phyloP scores from a whole-genome alignment of 2,329 filamentous ascomycete species.

The Fusarium napiforme region DNA sequence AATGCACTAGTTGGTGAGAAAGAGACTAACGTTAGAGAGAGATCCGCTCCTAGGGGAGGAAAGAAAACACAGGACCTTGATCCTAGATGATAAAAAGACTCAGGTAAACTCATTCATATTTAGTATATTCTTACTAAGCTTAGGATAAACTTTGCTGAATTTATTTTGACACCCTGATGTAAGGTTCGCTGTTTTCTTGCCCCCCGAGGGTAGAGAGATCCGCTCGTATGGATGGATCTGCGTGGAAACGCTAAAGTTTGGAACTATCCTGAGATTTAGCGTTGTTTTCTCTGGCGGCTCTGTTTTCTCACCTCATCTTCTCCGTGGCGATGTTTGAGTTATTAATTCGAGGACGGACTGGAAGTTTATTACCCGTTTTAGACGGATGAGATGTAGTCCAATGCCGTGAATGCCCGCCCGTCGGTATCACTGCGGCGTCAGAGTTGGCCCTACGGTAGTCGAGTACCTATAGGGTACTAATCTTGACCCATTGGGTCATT shows the following conservation, averaged over 20 bases:
- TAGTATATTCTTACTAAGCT: no score
- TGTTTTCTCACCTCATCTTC: conserved; percentile 11
- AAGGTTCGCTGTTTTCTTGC: no score
- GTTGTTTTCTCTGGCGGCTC: conserved; percentile 27
- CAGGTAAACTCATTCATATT: no score
- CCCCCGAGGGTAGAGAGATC: not conserved
- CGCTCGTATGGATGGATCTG: conserved; percentile 7
- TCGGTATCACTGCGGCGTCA: not conserved
- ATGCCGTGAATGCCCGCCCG: not conserved
- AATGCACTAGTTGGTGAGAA: conserved; percentile 9
- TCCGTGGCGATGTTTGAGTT: not conserved
- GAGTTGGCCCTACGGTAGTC: not conserved
- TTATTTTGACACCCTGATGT: no score
- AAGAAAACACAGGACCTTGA: no score
- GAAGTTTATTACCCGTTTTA: not conserved
- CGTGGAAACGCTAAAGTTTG: not conserved
- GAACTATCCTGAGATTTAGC: conserved; percentile 7
- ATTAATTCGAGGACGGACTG: not conserved
- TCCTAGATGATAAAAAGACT: no score
- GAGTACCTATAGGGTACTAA: not conserved
- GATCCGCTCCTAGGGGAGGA: not conserved
- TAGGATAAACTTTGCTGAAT: no score
- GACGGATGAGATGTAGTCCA: not conserved
- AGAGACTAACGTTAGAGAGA: not conserved
- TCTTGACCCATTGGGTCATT: no score